Percentiles rank a stretch among this genome's conserved stretches.
These are phyloP conservation scores for Lipomyces yarrowii DNA, from an alignment of 1,139 yeast genomes.

Conservation along the genomic window DNA sequence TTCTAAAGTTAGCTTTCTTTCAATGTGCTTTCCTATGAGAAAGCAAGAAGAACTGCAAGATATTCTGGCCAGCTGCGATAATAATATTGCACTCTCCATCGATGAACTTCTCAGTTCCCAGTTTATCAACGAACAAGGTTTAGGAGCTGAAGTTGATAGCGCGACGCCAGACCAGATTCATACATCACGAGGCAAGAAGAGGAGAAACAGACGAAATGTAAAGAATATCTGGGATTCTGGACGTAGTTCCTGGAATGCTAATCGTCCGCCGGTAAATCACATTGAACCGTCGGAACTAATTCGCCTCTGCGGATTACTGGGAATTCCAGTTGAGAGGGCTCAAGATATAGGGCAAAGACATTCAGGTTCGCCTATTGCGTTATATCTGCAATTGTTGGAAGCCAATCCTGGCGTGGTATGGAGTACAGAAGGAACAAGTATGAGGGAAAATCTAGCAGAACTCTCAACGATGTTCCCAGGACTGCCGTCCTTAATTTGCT, in stretches of 20 bases:
- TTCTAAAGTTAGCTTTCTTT: slow-evolving; percentile 12
- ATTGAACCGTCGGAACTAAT: not conserved
- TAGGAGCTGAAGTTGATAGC: not conserved
- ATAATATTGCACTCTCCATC: slow-evolving; percentile 7
- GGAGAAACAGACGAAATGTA: not conserved
- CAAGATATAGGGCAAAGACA: not conserved
- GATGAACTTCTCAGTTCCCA: slow-evolving; percentile 14
- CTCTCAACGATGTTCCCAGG: slow-evolving; percentile 4
- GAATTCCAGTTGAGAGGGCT: not conserved
- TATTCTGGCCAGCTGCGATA: slow-evolving; percentile 2
- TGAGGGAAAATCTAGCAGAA: slow-evolving; percentile 4
- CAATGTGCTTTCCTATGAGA: slow-evolving; percentile 11
- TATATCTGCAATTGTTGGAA: not conserved
- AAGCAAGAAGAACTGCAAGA: not conserved
- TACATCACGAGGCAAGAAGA: slow-evolving; percentile 5
- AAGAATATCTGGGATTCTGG: not conserved
- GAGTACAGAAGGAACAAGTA: slow-evolving; percentile 1
- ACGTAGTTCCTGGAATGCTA: not conserved
- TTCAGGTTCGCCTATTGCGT: not conserved
- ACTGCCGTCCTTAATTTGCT: slow-evolving; percentile 2
- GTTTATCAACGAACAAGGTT: not conserved
- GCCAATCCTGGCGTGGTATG: not conserved
- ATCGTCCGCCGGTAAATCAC: not conserved
- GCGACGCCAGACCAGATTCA: slow-evolving; percentile 8
- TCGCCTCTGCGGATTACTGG: not conserved